Conservation (phyloP, 371 early-diverging fungal genomes). For the Saksenaea vasiformis region DNA sequence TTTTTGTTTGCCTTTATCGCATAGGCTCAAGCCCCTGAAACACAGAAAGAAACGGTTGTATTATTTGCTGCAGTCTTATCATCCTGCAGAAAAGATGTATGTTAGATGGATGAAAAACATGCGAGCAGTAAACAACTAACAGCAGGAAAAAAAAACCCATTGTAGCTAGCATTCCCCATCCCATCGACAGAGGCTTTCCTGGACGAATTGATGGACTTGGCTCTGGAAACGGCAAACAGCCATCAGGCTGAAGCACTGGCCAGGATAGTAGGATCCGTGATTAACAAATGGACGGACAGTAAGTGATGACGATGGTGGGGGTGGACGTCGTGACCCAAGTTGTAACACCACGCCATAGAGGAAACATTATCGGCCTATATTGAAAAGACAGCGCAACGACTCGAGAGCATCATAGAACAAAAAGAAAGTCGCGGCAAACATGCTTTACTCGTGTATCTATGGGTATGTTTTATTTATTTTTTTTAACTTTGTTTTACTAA, state of each 20-base stretch:
- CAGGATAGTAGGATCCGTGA: slow-evolving; percentile 55
- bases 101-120: not conserved
- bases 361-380: slow-evolving; percentile 36
- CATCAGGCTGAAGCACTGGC: slow-evolving; percentile 45
- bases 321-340: not conserved
- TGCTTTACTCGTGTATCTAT: slow-evolving; percentile 40
- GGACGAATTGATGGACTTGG: slow-evolving; percentile 46
- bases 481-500: not conserved
- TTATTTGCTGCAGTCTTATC: slow-evolving; percentile 59
- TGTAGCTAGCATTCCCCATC: slow-evolving; percentile 53
- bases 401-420: slow-evolving; percentile 28
- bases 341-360: slow-evolving; percentile 18
- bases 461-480: slow-evolving; percentile 23
- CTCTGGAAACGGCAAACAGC: slow-evolving; percentile 39
- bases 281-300: slow-evolving; percentile 67
- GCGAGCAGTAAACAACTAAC: not conserved
- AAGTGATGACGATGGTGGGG: slow-evolving; percentile 8
- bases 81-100: slow-evolving; percentile 60
- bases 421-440: slow-evolving; percentile 11
- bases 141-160: no score
- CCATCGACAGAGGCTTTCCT: slow-evolving; percentile 48
- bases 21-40: slow-evolving; percentile 24
- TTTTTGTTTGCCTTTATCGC: no score
- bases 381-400: slow-evolving; percentile 16
- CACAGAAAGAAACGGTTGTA: slow-evolving; percentile 49